Conservation (phyloP, 75 land plant species). For the Picea glauca region DNA sequence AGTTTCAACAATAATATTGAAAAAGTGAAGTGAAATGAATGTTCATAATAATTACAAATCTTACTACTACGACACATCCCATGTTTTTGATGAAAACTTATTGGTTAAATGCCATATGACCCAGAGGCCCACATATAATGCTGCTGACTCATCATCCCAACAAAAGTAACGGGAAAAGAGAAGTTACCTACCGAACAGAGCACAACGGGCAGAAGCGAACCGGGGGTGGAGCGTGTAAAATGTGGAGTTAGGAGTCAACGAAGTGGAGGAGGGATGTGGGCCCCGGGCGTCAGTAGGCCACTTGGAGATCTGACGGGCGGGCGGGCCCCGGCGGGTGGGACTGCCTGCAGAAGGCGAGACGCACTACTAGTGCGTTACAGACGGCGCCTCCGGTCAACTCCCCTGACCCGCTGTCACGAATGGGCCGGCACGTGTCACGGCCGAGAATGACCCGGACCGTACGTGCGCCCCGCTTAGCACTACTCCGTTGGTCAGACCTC, state of each 20-base stretch:
- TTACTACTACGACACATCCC: too few species aligned
- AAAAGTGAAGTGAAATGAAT: too few species aligned
- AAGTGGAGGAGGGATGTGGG: neutral
- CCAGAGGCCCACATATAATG: too few species aligned
- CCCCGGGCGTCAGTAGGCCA: neutral
- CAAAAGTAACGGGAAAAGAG: too few species aligned
- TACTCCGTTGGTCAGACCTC: neutral
- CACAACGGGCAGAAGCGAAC: too few species aligned
- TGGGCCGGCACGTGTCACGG: constrained; percentile 1
- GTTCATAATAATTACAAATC: too few species aligned
- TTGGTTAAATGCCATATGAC: too few species aligned
- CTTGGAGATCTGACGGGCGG: neutral
- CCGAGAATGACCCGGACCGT: neutral
- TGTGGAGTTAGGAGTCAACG: neutral
- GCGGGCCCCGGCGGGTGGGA: neutral
- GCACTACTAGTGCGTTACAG: constrained; percentile 8
- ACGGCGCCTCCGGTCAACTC: constrained; percentile 10
- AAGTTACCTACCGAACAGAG: too few species aligned
- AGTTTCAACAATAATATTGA: too few species aligned
- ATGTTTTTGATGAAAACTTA: too few species aligned
- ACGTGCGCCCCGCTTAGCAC: constrained; percentile 7
- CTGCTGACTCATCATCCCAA: too few species aligned
- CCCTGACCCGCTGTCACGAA: neutral
- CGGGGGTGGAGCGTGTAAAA: too few species aligned
- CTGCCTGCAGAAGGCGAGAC: neutral